Conservation (phyloP, 2,329 filamentous ascomycete genomes). For the Verticillium tricorpus region DNA sequence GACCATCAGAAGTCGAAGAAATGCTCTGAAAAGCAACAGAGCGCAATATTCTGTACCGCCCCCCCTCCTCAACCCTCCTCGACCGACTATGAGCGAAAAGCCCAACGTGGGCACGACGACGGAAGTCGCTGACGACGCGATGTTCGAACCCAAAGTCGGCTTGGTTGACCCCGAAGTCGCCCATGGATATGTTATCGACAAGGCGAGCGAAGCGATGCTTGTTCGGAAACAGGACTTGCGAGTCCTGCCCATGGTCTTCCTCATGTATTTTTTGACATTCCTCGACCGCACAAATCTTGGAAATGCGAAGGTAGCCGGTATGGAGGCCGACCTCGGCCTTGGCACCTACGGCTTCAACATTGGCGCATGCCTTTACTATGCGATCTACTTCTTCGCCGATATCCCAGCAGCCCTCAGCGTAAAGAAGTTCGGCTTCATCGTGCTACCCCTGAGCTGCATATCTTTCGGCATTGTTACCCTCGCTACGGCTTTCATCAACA, state of each 20-base stretch:
- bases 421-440: slow-evolving; percentile 13
- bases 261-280: slow-evolving; percentile 51
- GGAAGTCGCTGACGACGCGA: background rate
- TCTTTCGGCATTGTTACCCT: slow-evolving; percentile 56
- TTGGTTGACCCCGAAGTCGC: slow-evolving; percentile 12
- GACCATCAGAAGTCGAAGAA: background rate
- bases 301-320: slow-evolving; percentile 41
- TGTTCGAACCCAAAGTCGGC: background rate
- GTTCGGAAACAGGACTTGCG: slow-evolving; percentile 25
- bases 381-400: slow-evolving; percentile 16
- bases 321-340: slow-evolving; percentile 34
- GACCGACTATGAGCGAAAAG: background rate
- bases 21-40: background rate
- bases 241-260: slow-evolving; percentile 44
- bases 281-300: slow-evolving; percentile 45
- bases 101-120: background rate
- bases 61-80: too few relatives aligned
- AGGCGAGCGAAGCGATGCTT: slow-evolving; percentile 11
- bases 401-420: slow-evolving; percentile 14
- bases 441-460: slow-evolving; percentile 26
- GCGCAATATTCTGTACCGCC: too few relatives aligned
- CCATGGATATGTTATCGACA: slow-evolving; percentile 13
- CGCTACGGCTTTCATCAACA: slow-evolving; percentile 55
- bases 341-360: slow-evolving; percentile 21
- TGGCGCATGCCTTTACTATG: slow-evolving; percentile 16